phyloP scores from a whole-genome alignment of 225 moss, liverwort and hornwort genomes.

The Pseudoscleropodium purum region DNA sequence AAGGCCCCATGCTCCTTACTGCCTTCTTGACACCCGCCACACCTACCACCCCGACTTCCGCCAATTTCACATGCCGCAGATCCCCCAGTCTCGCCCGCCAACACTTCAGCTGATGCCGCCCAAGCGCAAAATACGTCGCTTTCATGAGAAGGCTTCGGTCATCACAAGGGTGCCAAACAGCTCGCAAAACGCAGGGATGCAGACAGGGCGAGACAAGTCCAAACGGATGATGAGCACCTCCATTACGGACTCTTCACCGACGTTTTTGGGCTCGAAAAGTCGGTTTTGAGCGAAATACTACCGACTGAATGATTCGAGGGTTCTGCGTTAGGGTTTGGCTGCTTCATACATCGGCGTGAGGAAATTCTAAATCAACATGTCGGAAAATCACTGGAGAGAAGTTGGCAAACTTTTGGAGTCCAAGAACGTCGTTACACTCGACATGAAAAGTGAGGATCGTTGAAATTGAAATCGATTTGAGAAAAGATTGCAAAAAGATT shows the following conservation, averaged over 20 bases:
- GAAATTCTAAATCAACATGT: neutral
- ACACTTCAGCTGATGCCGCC: neutral
- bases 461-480: neutral
- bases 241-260: neutral
- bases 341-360: neutral
- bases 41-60: neutral
- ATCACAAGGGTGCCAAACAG: neutral
- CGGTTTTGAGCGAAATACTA: neutral
- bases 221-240: neutral
- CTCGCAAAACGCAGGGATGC: neutral
- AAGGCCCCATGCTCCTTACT: conserved; percentile 7
- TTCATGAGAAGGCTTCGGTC: neutral
- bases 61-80: conserved; percentile 21
- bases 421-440: neutral
- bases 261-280: neutral
- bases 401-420: neutral
- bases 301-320: neutral
- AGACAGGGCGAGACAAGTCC: neutral
- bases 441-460: neutral
- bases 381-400: neutral
- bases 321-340: neutral
- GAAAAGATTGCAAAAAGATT: neutral
- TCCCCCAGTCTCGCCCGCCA: neutral
- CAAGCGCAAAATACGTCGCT: neutral
- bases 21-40: neutral